Evolutionary conservation across 331 rosid species (phyloP), one percentile per base, ranked within the genome.

Genomic region (Spiraea crenata): DNA sequence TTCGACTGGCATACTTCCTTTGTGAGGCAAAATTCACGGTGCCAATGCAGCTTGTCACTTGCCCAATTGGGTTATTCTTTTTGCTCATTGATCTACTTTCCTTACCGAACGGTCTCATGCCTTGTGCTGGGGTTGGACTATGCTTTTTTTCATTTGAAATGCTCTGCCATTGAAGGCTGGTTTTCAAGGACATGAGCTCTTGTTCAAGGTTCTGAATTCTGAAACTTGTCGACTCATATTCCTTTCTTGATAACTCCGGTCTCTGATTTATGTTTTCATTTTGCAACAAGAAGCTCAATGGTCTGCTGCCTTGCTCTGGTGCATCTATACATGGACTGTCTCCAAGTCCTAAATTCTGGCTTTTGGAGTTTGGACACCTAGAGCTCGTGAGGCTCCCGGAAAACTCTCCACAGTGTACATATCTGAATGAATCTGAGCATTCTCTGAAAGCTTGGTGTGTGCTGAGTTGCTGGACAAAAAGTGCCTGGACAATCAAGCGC

Each of bases 371-470:
- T 31, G 88, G 92, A 70, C 85, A 79, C 63, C 80, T 81, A 9
- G 95, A 70, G 84, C 87, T 87, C 15, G 95, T 65, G 14, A 89
- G 79, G 84, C 87, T 92, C 69, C 88, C 90, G 1, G 98, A 89
- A 38, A 78, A 65, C 10, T 89, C 96, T 25, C 85, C 90, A 63
- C 79, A 75, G 10, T 73, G 70, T 63, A 82, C 83, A 73, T 81
- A 83, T 62, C 98, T 69, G 57, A 89, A 92, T 8, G 98, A 92
- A 68, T 84, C 85, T 19, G 96, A 88, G 75, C 98, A 92, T 67
- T 92, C 98, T 64, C 79, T 85, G 85, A 90, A 90, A 61, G 85
- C 90, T 69, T 85, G 88, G 81, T 88, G 95, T 42, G 96, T 90
- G 59, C 81, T 88, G 76, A 90, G 73, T 56, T 90, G 96, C 85